Evolutionary conservation across 768 basidiomycete species (phyloP), one percentile per base, ranked within the genome.

Genomic region (Gloeopeniophorella convolvens): DNA sequence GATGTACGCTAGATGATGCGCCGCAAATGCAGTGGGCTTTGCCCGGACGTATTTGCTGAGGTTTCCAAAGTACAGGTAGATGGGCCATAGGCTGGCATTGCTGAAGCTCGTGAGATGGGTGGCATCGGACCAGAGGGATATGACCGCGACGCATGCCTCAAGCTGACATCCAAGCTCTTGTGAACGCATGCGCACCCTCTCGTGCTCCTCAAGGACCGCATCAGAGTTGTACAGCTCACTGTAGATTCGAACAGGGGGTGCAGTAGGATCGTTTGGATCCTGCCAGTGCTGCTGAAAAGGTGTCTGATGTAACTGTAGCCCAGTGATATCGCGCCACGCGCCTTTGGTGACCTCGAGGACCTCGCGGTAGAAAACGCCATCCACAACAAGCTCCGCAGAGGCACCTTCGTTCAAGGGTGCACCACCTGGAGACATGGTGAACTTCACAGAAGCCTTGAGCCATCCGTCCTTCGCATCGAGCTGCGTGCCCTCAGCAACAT

Each of bases 211-310:
- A 12, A 28, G 20, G 16, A 45, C 21, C 16, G 31, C 43, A 21
- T 45, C 20, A 7, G 43, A 45, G 15, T 15, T 33, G n/a, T 45
- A 45, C 15, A 45, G 13, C 9, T 45, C 43, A 1, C 27, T 20
- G n/a, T 32, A 33, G 16, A 45, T 23, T 12, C 31, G 4, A 7
- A 30, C 43, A 6, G 28, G 8, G 21, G 20, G 27, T 0, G 13
- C 20, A 23, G 12, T n/a, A 5, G 27, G 16, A 20, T 57, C 42
- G 9, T 51, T 53, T 4, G 59, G 48, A n/a, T n/a, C n/a, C 2
- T 41, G 48, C 66, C 66, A 66, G 23, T 47, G 51, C 41, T 64
- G n/a, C n/a, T n/a, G n/a, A n/a, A n/a, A n/a, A n/a, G n/a, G n/a
- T n/a, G n/a, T n/a, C n/a, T n/a, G n/a, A n/a, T n/a, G n/a, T n/a